A percentile compares a stretch with the other conserved stretches of the same genome.
phyloP scores from a whole-genome alignment of 345 rosid species.

The Citrus sp. region DNA sequence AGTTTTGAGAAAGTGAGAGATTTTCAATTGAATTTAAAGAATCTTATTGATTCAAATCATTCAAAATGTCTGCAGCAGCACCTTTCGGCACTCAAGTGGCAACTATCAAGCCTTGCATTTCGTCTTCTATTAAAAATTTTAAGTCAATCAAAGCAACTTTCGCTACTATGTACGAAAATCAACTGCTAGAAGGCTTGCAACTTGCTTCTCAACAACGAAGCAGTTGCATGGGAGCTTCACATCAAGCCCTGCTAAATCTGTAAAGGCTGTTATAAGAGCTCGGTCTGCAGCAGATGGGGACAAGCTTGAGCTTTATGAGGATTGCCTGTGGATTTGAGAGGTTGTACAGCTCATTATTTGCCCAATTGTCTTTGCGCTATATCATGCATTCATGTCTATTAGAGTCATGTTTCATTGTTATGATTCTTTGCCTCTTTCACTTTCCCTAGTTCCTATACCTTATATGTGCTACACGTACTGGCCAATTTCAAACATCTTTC shows the following conservation, averaged over 20 bases:
- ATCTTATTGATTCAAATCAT: conserved; percentile 3
- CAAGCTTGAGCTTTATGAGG: conserved; percentile 33
- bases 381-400: neutral
- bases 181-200: conserved; percentile 33
- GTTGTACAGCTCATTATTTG: conserved; percentile 5
- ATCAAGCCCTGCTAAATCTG: conserved; percentile 15
- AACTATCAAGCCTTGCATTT: conserved; percentile 30
- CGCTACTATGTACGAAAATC: conserved; percentile 18
- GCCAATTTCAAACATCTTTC: too few relatives aligned
- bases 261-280: conserved; percentile 31
- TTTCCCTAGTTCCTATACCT: too few relatives aligned
- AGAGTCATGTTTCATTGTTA: neutral
- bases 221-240: conserved; percentile 21
- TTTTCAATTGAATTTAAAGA: neutral
- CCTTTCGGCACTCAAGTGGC: conserved; percentile 35
- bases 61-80: conserved; percentile 37
- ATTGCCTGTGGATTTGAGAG: conserved; percentile 58
- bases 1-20: neutral
- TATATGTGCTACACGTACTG: too few relatives aligned
- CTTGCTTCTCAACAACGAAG: conserved; percentile 32
- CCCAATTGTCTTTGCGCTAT: conserved; percentile 1
- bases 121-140: conserved; percentile 17
- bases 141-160: conserved; percentile 15
- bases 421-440: neutral
- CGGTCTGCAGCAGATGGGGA: conserved; percentile 27